Percentiles rank a stretch among this genome's conserved stretches.
These are phyloP conservation scores for Cyberlindnera misumaiensis DNA, from an alignment of 805 yeast species.

Conservation along the genomic window DNA sequence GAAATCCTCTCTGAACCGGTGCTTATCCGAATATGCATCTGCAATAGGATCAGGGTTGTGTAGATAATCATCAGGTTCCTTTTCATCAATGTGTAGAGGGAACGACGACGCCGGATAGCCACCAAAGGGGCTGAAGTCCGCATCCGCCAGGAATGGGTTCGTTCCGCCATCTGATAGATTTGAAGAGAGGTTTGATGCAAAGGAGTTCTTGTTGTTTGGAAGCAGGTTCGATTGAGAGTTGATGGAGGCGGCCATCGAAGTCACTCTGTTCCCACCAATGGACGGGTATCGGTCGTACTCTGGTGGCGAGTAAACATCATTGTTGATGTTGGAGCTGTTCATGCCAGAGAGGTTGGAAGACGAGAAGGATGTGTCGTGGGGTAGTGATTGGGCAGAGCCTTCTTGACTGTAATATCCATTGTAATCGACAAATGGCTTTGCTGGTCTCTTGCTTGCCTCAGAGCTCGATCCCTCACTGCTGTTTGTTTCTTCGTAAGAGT, in stretches of 20 bases:
- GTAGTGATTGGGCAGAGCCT: slow-evolving; percentile 33
- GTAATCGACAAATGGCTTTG: slow-evolving; percentile 34
- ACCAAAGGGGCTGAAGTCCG: slow-evolving; percentile 86
- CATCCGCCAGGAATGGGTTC: slow-evolving; percentile 41
- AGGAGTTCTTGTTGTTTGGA: slow-evolving; percentile 12
- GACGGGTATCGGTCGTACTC: slow-evolving; percentile 67
- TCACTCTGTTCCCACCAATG: slow-evolving; percentile 42
- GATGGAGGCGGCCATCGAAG: slow-evolving; percentile 39
- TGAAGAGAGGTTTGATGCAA: slow-evolving; percentile 11
- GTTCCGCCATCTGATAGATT: slow-evolving; percentile 21
- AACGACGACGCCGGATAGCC: slow-evolving; percentile 93
- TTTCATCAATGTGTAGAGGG: slow-evolving; percentile 86
- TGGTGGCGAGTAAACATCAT: slow-evolving; percentile 35
- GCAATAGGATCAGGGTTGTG: slow-evolving; percentile 95
- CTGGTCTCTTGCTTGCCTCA: slow-evolving; percentile 12
- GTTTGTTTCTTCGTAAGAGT: slow-evolving; percentile 20
- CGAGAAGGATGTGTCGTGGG: slow-evolving; percentile 13
- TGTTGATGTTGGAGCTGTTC: slow-evolving; percentile 9
- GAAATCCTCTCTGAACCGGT: slow-evolving; percentile 57
- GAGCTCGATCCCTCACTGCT: slow-evolving; percentile 17
- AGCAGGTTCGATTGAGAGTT: slow-evolving; percentile 26
- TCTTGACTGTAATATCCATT: slow-evolving; percentile 36
- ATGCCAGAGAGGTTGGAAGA: slow-evolving; percentile 20
- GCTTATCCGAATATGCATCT: slow-evolving; percentile 79
- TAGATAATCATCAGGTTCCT: slow-evolving; percentile 89